Evolutionary conservation across 352 stramenopile species (phyloP).

Genomic region (Chrysophaeum taylorii): DNA sequence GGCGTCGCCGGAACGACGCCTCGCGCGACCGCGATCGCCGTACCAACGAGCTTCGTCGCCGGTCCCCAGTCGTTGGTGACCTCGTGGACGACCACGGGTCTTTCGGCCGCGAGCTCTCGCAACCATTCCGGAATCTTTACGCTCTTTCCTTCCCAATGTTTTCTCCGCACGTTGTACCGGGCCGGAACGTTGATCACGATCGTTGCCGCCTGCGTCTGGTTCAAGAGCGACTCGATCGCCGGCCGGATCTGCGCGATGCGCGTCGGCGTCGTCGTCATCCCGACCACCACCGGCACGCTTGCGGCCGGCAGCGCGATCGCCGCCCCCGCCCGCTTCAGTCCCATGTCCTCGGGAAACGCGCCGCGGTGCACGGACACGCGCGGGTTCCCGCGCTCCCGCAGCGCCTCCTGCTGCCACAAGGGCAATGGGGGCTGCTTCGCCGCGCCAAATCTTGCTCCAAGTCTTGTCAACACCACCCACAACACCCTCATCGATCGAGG

Average conservation of each 20-base stretch:
- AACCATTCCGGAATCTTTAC: background rate
- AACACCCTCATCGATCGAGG: too few relatives aligned
- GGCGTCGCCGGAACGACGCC: background rate
- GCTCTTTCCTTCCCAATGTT: background rate
- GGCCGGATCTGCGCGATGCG: background rate
- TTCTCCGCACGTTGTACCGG: background rate
- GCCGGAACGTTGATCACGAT: background rate
- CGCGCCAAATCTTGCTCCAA: too few relatives aligned
- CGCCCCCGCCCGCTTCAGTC: background rate
- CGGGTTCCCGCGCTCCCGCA: too few relatives aligned
- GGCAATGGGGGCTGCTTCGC: too few relatives aligned
- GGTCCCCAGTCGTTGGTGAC: background rate
- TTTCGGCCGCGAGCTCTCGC: background rate
- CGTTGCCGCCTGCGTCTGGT: background rate
- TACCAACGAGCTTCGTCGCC: constrained; percentile 7
- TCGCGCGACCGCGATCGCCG: background rate
- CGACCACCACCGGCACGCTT: background rate
- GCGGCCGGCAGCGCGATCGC: background rate
- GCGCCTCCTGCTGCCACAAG: too few relatives aligned
- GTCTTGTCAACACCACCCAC: too few relatives aligned
- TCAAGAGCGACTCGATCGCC: background rate
- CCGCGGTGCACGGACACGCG: background rate
- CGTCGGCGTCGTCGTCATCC: constrained; percentile 3
- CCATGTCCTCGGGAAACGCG: background rate
- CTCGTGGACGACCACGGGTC: background rate